Percentiles rank a stretch among this genome's conserved stretches.
phyloP scores from a whole-genome alignment of 441 rosid genomes.

The Melastoma candidum region DNA sequence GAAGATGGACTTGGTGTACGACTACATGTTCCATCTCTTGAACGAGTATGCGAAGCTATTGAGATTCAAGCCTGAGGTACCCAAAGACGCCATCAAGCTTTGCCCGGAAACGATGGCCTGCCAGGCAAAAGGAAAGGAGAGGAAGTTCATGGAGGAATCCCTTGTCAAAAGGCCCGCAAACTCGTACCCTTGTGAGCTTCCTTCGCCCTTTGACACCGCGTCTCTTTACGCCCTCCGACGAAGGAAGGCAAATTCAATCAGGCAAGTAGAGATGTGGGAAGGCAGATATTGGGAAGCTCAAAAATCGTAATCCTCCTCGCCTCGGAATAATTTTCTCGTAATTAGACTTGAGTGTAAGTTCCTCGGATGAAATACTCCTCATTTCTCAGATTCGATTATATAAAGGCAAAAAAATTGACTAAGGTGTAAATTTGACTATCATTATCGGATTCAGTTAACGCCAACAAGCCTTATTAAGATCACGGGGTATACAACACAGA shows the following conservation, averaged over 20 bases:
- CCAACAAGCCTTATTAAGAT: too few relatives aligned
- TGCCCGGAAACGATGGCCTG: slow-evolving; percentile 16
- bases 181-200: slow-evolving; percentile 10
- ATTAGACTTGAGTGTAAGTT: too few relatives aligned
- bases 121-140: slow-evolving; percentile 4
- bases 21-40: background rate
- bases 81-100: slow-evolving; percentile 1
- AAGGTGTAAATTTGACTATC: too few relatives aligned
- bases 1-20: slow-evolving; percentile 4
- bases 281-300: too few relatives aligned
- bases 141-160: slow-evolving; percentile 17
- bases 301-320: too few relatives aligned
- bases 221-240: slow-evolving; percentile 5
- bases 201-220: slow-evolving; percentile 11
- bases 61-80: background rate
- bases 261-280: too few relatives aligned
- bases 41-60: slow-evolving; percentile 1
- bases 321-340: too few relatives aligned
- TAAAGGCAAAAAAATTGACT: too few relatives aligned
- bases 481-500: too few relatives aligned
- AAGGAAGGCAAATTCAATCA: slow-evolving; percentile 4
- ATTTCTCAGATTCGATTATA: too few relatives aligned
- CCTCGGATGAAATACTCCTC: too few relatives aligned
- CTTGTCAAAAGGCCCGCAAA: slow-evolving; percentile 10
- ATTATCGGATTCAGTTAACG: too few relatives aligned